These are phyloP conservation scores for Debaryomyces sp. DNA, from an alignment of 1,139 yeast species.

Conservation along the genomic window DNA sequence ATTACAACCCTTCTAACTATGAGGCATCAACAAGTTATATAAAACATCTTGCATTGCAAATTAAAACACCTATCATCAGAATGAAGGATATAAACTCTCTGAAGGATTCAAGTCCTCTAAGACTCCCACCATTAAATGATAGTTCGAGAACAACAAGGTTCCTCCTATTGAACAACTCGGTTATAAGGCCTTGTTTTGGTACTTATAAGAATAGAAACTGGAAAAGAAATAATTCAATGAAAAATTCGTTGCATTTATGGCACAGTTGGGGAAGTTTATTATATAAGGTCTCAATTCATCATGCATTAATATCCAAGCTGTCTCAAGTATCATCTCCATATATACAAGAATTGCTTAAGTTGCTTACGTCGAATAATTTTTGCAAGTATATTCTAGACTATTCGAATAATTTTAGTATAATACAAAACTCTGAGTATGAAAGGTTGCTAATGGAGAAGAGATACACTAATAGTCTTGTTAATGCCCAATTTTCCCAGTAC, in stretches of 20 bases:
- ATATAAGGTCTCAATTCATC: slow-evolving; percentile 11
- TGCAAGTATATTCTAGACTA: slow-evolving; percentile 19
- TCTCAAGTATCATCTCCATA: slow-evolving; percentile 9
- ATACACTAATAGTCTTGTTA: slow-evolving; percentile 13
- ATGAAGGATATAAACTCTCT: background rate
- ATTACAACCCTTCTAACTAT: background rate
- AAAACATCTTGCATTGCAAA: slow-evolving; percentile 3
- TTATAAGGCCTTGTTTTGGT: slow-evolving; percentile 8
- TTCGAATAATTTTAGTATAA: slow-evolving; percentile 15
- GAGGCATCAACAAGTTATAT: background rate
- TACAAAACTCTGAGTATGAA: slow-evolving; percentile 12
- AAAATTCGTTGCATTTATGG: slow-evolving; percentile 3
- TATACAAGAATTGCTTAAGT: slow-evolving; percentile 9
- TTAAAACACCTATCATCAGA: slow-evolving; percentile 5
- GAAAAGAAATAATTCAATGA: slow-evolving; percentile 6
- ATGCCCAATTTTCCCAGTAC: slow-evolving; percentile 25
- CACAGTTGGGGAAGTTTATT: slow-evolving; percentile 11
- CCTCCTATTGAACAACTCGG: slow-evolving; percentile 10
- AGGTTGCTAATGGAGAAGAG: slow-evolving; percentile 13
- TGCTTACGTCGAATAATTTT: slow-evolving; percentile 19
- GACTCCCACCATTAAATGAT: slow-evolving; percentile 15
- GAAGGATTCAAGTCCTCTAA: slow-evolving; percentile 11
- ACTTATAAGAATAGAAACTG: slow-evolving; percentile 7
- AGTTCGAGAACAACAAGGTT: slow-evolving; percentile 10
- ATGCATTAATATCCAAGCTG: slow-evolving; percentile 6